These are phyloP conservation scores for Mychonastes homosphaera DNA, from an alignment of 139 green algal species.

Conservation along the genomic window DNA sequence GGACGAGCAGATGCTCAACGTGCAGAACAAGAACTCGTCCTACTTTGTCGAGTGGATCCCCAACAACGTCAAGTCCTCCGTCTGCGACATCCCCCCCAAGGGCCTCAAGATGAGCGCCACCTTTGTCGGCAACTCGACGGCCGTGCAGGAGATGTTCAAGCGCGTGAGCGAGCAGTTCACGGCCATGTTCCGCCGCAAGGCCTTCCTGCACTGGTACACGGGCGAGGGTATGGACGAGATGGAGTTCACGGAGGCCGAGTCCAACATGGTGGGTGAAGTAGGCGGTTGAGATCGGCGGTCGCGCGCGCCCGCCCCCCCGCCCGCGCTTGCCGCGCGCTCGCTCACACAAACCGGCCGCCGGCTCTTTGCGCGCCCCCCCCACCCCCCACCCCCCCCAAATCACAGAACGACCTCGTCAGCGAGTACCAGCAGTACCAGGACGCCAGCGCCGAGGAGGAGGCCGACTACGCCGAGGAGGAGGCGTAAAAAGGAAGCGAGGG, in stretches of 20 bases:
- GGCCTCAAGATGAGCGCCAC: slow-evolving; percentile 96
- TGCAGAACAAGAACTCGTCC: slow-evolving; percentile 98
- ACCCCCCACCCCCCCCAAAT: too few species aligned
- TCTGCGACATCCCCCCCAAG: slow-evolving; percentile 94
- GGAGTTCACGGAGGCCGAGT: slow-evolving; percentile 98
- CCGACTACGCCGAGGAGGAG: slow-evolving; percentile 64
- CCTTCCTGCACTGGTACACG: slow-evolving; percentile 99
- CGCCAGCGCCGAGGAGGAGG: slow-evolving; percentile 84
- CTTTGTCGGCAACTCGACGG: slow-evolving; percentile 93
- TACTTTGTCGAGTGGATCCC: slow-evolving; percentile 99
- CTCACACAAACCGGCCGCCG: too few species aligned
- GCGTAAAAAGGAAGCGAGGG: too few species aligned
- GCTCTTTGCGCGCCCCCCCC: too few species aligned
- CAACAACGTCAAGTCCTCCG: slow-evolving; percentile 97
- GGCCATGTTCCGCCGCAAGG: slow-evolving; percentile 98
- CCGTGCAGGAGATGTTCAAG: slow-evolving; percentile 94
- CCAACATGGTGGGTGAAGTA: too few species aligned
- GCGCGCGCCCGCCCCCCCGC: too few species aligned
- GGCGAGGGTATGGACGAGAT: slow-evolving; percentile 99
- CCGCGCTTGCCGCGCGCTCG: too few species aligned
- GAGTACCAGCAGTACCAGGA: slow-evolving; percentile 99
- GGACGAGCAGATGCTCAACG: slow-evolving; percentile 98
- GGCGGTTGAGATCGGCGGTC: too few species aligned
- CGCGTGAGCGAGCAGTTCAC: slow-evolving; percentile 97
- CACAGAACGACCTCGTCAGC: slow-evolving; percentile 87